Evolutionary conservation across 2,329 filamentous ascomycete species (phyloP), one percentile per base, ranked within the genome.

Genomic region (Rutstroemia sp.): DNA sequence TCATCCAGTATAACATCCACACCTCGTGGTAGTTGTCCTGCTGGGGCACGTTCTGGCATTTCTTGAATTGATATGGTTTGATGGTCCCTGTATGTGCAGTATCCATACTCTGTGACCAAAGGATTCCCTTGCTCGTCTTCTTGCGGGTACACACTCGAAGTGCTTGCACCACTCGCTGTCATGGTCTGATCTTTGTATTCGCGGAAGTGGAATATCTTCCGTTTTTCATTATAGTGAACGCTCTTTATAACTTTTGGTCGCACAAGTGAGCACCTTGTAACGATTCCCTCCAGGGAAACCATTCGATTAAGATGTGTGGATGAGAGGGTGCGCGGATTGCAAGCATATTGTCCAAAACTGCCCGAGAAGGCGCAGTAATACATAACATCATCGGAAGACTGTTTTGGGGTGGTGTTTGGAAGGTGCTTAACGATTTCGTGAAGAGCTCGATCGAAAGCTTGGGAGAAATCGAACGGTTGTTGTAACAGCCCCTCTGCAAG

Each of bases 341-440:
- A 96, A 12, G 92, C 82, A 71, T 90, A 94, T 70, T 96, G 86
- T 63, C 95, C 94, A 70, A 99, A 99, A 70, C 90, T 96, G 63
- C 94, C 94, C 55, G 92, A 84, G 75, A 90, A 97, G n/a, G 94
- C 94, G 69, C 94, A 96, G 71, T 99, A 97, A 75, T 96, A 99
- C 65, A 90, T 79, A 44, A 85, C 83, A 70, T 96, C 92, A 30
- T 87, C 84, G 45, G 83, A 80, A 1, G 83, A 85, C 71, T 95
- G 90, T 64, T 87, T 85, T 2, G 86, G 80, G 2, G 90, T 83
- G 42, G 88, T 83, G 66, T 88, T 84, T 10, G 87, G 85, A 34
- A 96, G 77, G 2, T 90, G 87, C 68, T 87, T 82, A 61, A 97
- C 86, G 52, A 96, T 87, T 62, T 94, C 85, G 70, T 94, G 95